Evolutionary conservation across 2,329 filamentous ascomycete genomes (phyloP).

Genomic region (Scortechinia acanthostroma): DNA sequence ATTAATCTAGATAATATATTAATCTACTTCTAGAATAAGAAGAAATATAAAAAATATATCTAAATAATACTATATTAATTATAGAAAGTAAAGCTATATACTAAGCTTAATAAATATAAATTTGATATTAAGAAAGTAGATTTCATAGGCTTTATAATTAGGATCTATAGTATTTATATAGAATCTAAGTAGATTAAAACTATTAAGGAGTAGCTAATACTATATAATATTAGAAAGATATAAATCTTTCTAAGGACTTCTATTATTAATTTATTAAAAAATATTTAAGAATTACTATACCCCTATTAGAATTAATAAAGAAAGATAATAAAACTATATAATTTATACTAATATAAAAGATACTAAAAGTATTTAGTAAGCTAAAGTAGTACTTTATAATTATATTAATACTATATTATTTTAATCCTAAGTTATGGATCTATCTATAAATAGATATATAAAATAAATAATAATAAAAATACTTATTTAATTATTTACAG

Average conservation of each 20-base stretch:
- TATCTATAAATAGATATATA: background rate
- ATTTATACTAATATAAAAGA: no score
- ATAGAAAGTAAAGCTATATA: slow-evolving; percentile 3
- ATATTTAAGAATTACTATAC: background rate
- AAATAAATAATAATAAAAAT: slow-evolving; percentile 1
- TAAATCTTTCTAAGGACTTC: background rate
- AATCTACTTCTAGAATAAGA: background rate
- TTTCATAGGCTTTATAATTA: background rate
- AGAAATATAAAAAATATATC: background rate
- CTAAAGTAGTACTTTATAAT: background rate
- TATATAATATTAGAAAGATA: background rate
- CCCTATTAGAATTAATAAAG: no score
- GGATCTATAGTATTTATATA: no score
- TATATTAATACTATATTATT: background rate
- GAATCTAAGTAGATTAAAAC: no score
- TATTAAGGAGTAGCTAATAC: background rate
- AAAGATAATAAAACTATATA: no score
- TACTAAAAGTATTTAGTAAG: no score
- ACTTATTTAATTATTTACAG: background rate
- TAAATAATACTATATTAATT: background rate
- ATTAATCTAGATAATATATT: background rate
- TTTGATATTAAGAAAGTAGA: background rate
- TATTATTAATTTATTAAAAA: no score
- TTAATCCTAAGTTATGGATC: no score
- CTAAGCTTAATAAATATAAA: background rate